Conservation (phyloP, 2,329 filamentous ascomycete species). For the Aspergillus chevalieri region DNA sequence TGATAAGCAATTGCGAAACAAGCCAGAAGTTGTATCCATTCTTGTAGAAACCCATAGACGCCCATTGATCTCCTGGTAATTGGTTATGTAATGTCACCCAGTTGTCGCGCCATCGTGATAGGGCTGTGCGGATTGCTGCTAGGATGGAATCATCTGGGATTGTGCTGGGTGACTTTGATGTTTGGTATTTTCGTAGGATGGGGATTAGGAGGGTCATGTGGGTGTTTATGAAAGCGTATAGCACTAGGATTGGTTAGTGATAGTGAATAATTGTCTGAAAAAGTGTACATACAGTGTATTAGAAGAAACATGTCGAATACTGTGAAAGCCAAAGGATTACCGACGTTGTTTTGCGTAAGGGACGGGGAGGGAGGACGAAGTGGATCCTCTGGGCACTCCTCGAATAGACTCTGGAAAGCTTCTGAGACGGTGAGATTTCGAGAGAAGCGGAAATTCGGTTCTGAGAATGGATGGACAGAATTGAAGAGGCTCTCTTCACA, state of each 20-base stretch:
- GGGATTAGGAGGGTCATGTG: constrained; percentile 34
- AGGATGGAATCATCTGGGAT: constrained; percentile 27
- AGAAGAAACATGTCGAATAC: constrained; percentile 38
- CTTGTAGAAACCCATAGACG: constrained; percentile 37
- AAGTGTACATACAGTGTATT: constrained; percentile 32
- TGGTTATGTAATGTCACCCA: constrained; percentile 30
- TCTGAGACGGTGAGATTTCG: constrained; percentile 32
- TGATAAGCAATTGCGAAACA: constrained; percentile 37
- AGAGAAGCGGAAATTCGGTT: constrained; percentile 33
- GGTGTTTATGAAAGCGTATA: constrained; percentile 37
- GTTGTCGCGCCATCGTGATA: constrained; percentile 34
- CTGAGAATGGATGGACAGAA: constrained; percentile 37
- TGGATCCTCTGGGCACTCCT: constrained; percentile 15
- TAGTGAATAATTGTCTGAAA: neutral
- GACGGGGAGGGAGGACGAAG: constrained; percentile 1
- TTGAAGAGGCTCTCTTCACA: constrained; percentile 36
- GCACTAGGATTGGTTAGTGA: constrained; percentile 20
- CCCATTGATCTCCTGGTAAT: constrained; percentile 31
- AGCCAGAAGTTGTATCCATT: constrained; percentile 41
- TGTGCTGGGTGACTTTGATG: constrained; percentile 3
- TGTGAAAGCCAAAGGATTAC: constrained; percentile 21
- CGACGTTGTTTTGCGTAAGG: constrained; percentile 2
- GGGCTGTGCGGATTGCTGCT: constrained; percentile 26
- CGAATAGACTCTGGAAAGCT: constrained; percentile 37
- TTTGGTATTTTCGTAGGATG: constrained; percentile 13